Evolutionary conservation across 2,329 filamentous ascomycete species (phyloP).

Genomic region (Epichloe sibirici): DNA sequence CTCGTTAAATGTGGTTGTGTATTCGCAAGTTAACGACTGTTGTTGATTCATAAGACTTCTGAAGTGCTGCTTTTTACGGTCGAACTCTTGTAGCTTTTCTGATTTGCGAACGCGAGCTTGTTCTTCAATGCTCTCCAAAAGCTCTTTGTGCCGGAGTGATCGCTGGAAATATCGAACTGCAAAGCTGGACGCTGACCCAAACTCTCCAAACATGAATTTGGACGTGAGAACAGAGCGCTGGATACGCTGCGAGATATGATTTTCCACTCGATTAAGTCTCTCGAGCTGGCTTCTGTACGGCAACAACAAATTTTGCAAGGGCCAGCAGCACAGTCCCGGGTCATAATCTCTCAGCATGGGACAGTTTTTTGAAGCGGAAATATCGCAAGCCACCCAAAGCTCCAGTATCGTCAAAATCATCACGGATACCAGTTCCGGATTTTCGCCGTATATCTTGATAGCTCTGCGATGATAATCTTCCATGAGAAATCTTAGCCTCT

Average conservation of each 20-base stretch:
- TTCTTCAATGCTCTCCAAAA: constrained; percentile 25
- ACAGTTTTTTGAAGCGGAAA: constrained; percentile 24
- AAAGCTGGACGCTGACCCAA: constrained; percentile 9
- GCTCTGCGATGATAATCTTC: constrained; percentile 21
- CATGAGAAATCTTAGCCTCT: constrained; percentile 19
- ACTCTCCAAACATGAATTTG: constrained; percentile 9
- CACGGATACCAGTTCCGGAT: constrained; percentile 35
- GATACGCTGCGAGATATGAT: constrained; percentile 20
- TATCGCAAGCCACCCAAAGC: constrained; percentile 47
- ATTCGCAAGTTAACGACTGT: constrained; percentile 2
- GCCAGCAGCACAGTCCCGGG: constrained; percentile 25
- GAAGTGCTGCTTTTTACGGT: constrained; percentile 3
- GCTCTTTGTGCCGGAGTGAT: constrained; percentile 20
- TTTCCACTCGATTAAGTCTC: constrained; percentile 32
- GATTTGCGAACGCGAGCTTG: constrained; percentile 17
- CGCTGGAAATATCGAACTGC: constrained; percentile 9
- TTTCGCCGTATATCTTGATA: constrained; percentile 20
- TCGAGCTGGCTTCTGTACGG: constrained; percentile 30
- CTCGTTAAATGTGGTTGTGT: background rate
- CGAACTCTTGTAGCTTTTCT: constrained; percentile 9
- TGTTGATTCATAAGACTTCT: constrained; percentile 6
- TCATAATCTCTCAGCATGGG: constrained; percentile 33
- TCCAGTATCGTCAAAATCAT: constrained; percentile 46
- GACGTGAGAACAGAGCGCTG: too few relatives aligned
- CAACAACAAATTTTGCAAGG: constrained; percentile 34